Evolutionary conservation across 352 stramenopile species (phyloP), one percentile per base, ranked within the genome.

Genomic region (Phytophthora pisi): DNA sequence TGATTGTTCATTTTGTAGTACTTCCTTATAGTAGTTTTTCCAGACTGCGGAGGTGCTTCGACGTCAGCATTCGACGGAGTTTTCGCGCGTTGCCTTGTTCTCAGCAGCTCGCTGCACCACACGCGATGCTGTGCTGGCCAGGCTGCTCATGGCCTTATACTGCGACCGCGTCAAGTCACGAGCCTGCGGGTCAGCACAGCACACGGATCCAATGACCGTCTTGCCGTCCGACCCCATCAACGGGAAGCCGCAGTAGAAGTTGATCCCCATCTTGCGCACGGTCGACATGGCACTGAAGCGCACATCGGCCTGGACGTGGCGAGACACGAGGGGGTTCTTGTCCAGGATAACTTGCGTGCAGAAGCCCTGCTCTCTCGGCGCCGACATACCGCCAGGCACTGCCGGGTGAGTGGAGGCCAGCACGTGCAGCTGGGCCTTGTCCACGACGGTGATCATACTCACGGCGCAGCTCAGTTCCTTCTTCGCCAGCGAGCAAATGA

Each of bases 221-320:
- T 88, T 69, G 50, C 74, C 70, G 55, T 89, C 75, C 1, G 70
- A 59, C 2, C 74, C 67, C 5, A 87, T 24, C 20, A 93, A 52
- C 13, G 86, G 86, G 46, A 92, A 91, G 6, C 86, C 86, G 68
- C 82, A 92, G 81, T 93, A 92, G 67, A 90, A 93, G 60, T 80
- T 84, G 31, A 79, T 73, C 11, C 71, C 68, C 31, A 85, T 74
- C 54, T 70, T 66, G 24, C 66, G 61, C 42, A 90, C 75, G n/a
- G 54, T 73, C 3, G 56, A 58, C 58, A 84, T 79, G 59, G 76
- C 59, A 51, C 74, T 79, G 57, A 93, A 93, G 26, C 86, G 86
- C 30, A 92, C 75, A 56, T 93, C 86, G 6, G 85, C 77, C 42
- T 88, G 75, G 4, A 84, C 71, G 55, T 90, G 78, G 6, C 72